Base-by-base conservation (phyloP, 257 asterid species). In the Asclepias syriaca region DNA sequence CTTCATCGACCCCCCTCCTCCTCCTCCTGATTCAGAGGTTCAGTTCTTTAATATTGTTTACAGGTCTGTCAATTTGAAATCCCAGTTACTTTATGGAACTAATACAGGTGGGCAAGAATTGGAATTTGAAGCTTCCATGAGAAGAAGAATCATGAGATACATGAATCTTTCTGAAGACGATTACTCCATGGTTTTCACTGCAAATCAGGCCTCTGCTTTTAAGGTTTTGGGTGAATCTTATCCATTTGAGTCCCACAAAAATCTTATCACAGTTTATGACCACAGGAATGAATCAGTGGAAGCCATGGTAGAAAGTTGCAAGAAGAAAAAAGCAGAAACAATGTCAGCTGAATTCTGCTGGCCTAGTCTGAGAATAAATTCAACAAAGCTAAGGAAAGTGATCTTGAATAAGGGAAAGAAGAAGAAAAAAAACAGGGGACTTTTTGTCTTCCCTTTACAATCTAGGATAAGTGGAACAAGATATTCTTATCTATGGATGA, bases 401-500 rank as follows among this genome's bases (percentile, higher is more conserved):
- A 18, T 93, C 8, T 78, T 77, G 46, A 70, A 65, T 18, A 89
- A 78, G 57, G 54, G 60, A 6, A 80, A 70, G 27, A 84, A 76
- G 81, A 80, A 70, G 21, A 84, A 76, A 79, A 69, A 16, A 4
- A 81, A 19, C 8, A 81, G 82, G 24, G 97, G 98, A 1, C 57
- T 93, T 2, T 84, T 93, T 19, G 97, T 76, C 15, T 90, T 93
- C 40, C 98, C 98, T 0, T 88, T 90, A 16, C 98, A 87, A 8
- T 93, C 98, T 8, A 83, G 88, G 57, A 75, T 84, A 68, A 90
- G 85, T 4, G 98, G 98, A 9, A 68, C 89, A 1, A 72, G 84
- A 74, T 90, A 93, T 65, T 84, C 96, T 0, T 88, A 90, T 73
- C 90, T 79, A 39, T 93, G 98, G 98, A 90, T 93, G 97, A 87